Percentiles rank a stretch among this genome's conserved stretches.
These are phyloP conservation scores for Mitragyna speciosa DNA, from an alignment of 257 asterid genomes.

Conservation along the genomic window DNA sequence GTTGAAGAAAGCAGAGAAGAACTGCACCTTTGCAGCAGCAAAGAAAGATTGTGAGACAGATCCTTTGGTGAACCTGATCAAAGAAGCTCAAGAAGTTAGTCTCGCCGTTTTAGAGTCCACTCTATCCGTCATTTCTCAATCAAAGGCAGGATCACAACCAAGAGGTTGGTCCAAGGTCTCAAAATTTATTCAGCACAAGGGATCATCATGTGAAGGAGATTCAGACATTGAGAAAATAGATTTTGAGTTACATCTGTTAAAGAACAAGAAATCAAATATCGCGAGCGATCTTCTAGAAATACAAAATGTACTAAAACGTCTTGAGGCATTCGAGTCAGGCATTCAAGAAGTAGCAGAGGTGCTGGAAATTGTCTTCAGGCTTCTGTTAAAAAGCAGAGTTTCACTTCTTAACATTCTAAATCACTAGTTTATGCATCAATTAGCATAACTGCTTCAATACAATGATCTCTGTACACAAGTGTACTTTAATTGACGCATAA, in stretches of 20 bases:
- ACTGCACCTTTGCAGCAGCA: not conserved
- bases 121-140: constrained; percentile 23
- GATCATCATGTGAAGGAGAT: not conserved
- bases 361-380: constrained; percentile 17
- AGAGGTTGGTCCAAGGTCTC: constrained; percentile 36
- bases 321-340: constrained; percentile 10
- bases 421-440: not conserved
- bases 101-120: constrained; percentile 20
- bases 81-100: constrained; percentile 29
- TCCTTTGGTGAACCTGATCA: constrained; percentile 14
- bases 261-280: not conserved
- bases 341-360: constrained; percentile 23
- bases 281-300: constrained; percentile 18
- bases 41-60: not conserved
- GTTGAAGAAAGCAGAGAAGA: constrained; percentile 9
- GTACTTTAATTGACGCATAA: too few species aligned
- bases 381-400: constrained; percentile 19
- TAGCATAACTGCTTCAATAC: not conserved
- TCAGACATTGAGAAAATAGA: not conserved
- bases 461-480: not conserved
- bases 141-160: constrained; percentile 6
- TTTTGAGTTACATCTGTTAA: not conserved
- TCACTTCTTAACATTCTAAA: constrained; percentile 23
- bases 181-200: constrained; percentile 17
- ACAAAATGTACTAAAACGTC: constrained; percentile 4